Percentiles rank a stretch among this genome's conserved stretches.
Evolutionary conservation across 2,329 filamentous ascomycete genomes (phyloP).

Genomic region (Pseudovirgaria hyperparasitica): DNA sequence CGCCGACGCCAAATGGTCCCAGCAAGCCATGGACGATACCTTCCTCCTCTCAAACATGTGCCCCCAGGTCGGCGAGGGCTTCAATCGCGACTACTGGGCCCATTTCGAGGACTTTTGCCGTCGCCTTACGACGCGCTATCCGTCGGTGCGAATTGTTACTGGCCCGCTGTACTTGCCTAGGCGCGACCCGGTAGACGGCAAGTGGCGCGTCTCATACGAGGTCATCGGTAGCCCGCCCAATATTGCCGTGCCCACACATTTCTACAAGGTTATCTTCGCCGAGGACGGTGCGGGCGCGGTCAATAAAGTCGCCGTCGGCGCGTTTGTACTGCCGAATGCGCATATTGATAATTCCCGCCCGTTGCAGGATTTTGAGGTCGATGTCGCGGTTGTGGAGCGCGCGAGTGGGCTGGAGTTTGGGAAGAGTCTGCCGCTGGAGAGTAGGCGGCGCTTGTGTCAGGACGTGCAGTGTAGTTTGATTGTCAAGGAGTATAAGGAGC

Average conservation of each 20-base stretch:
- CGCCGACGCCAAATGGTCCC: conserved; percentile 91
- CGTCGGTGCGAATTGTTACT: conserved; percentile 80
- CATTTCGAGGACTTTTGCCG: conserved; percentile 98
- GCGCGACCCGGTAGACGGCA: conserved; percentile 74
- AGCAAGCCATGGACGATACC: conserved; percentile 87
- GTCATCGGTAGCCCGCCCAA: conserved; percentile 89
- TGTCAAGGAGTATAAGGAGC: conserved; percentile 63
- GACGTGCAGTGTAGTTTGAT: conserved; percentile 76
- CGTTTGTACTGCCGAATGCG: conserved; percentile 91
- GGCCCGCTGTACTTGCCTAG: conserved; percentile 88
- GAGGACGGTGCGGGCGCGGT: conserved; percentile 60
- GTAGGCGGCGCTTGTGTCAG: conserved; percentile 69
- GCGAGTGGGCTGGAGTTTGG: conserved; percentile 90
- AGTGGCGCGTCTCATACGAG: conserved; percentile 93
- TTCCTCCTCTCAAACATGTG: conserved; percentile 96
- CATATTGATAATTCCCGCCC: conserved; percentile 78
- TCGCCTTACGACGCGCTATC: conserved; percentile 65
- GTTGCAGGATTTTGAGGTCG: conserved; percentile 85
- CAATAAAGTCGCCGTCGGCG: conserved; percentile 68
- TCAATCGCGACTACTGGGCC: conserved; percentile 98
- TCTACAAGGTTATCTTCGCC: conserved; percentile 97
- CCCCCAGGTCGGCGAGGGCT: conserved; percentile 93
- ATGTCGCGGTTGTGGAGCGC: conserved; percentile 81
- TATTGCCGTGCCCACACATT: conserved; percentile 93
- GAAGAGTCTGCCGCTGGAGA: conserved; percentile 56